These are phyloP conservation scores for Heimioporus sp. DNA, from an alignment of 768 basidiomycete genomes.

Conservation along the genomic window DNA sequence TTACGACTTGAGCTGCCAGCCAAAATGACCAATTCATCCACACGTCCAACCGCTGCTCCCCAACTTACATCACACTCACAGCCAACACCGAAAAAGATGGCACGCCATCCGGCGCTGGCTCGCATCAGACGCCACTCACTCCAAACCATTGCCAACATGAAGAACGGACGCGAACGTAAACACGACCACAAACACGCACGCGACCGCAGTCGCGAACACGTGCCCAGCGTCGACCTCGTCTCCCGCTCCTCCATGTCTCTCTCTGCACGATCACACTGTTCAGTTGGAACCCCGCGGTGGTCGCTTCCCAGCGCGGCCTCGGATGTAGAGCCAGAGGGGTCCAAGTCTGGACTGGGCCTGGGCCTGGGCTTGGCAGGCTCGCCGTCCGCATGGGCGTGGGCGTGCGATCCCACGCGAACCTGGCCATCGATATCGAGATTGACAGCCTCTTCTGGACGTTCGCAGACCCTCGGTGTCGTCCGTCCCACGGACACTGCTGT, in stretches of 20 bases:
- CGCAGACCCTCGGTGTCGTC: too few relatives aligned
- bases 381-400: too few relatives aligned
- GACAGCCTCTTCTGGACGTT: too few relatives aligned
- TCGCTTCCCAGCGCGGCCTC: neutral
- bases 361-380: neutral
- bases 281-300: constrained; percentile 12
- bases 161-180: neutral
- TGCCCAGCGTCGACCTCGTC: constrained; percentile 25
- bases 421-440: too few relatives aligned
- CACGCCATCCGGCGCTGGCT: constrained; percentile 3
- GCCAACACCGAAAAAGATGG: neutral
- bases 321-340: neutral
- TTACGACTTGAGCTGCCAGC: constrained; percentile 11
- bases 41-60: neutral
- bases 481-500: too few relatives aligned
- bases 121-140: constrained; percentile 20
- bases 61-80: neutral
- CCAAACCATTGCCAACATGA: neutral
- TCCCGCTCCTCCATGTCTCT: constrained; percentile 13
- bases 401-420: too few relatives aligned
- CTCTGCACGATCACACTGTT: constrained; percentile 4
- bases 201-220: neutral
- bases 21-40: neutral
- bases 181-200: too few relatives aligned
- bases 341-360: neutral